phyloP scores from a whole-genome alignment of 768 basidiomycete species.

The Lactarius indigo region DNA sequence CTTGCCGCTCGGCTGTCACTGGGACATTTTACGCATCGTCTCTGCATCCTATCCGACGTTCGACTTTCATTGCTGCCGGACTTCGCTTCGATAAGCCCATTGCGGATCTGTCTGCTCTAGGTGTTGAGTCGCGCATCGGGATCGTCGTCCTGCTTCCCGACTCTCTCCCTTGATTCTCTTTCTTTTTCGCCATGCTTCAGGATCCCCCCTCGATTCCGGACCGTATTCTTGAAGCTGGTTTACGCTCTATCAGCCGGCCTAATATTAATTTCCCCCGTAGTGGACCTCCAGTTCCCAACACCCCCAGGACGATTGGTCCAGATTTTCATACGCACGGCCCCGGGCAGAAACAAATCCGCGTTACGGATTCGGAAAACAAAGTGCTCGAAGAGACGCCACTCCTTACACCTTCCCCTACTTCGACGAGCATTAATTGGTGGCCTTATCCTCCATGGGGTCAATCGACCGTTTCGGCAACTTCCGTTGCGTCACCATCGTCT shows the following conservation, averaged over 20 bases:
- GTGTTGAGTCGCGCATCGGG: conserved; percentile 33
- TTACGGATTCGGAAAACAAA: background rate
- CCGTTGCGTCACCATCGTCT: background rate
- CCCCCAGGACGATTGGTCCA: background rate
- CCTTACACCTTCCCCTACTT: background rate
- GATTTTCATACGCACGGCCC: background rate
- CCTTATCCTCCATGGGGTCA: conserved; percentile 33
- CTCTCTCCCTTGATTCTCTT: background rate
- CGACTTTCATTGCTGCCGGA: conserved; percentile 77
- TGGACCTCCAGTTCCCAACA: background rate
- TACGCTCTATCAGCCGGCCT: conserved; percentile 2
- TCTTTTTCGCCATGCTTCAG: background rate
- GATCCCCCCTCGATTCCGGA: background rate
- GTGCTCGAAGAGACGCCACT: background rate
- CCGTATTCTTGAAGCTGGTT: background rate
- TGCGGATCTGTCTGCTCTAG: conserved; percentile 36
- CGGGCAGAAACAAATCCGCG: background rate
- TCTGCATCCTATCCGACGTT: conserved; percentile 67
- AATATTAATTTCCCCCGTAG: conserved; percentile 14
- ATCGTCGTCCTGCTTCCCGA: conserved; percentile 27
- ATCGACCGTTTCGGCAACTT: conserved; percentile 6
- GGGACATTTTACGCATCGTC: conserved; percentile 70
- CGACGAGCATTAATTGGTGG: conserved; percentile 35
- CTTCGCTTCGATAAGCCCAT: conserved; percentile 59
- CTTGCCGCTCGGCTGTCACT: conserved; percentile 65